Evolutionary conservation across 2,329 filamentous ascomycete species (phyloP).

Genomic region (Alternaria sp.): DNA sequence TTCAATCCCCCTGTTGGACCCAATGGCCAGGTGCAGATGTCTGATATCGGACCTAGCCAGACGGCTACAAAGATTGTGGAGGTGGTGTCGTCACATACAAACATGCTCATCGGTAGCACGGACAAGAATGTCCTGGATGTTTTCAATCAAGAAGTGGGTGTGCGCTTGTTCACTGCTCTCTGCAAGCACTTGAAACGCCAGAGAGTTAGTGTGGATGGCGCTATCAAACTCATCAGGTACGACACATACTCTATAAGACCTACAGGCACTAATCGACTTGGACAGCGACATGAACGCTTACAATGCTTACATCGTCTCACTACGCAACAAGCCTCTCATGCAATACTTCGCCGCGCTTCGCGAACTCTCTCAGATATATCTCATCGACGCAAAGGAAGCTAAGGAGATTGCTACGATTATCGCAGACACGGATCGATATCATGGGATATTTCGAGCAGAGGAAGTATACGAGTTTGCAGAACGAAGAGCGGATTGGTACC

Average conservation of each 20-base stretch:
- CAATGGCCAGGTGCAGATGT: conserved; percentile 45
- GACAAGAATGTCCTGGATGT: conserved; percentile 99
- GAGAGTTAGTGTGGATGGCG: conserved; percentile 86
- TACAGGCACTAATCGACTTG: neutral
- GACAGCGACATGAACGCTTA: conserved; percentile 92
- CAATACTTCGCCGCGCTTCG: conserved; percentile 91
- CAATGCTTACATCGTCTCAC: conserved; percentile 80
- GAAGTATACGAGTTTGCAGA: conserved; percentile 99
- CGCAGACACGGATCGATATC: conserved; percentile 87
- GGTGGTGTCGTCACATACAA: conserved; percentile 86
- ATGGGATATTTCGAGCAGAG: conserved; percentile 91
- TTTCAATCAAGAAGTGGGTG: conserved; percentile 96
- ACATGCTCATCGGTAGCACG: conserved; percentile 92
- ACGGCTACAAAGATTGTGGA: conserved; percentile 84
- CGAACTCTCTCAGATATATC: conserved; percentile 93
- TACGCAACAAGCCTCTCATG: conserved; percentile 83
- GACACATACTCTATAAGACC: conserved; percentile 10
- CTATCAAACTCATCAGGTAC: conserved; percentile 84
- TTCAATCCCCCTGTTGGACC: conserved; percentile 75
- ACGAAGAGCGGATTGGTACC: conserved; percentile 92
- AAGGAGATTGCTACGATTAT: conserved; percentile 97
- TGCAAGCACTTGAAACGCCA: conserved; percentile 99
- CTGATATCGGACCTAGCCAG: conserved; percentile 76
- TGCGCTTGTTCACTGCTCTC: conserved; percentile 87
- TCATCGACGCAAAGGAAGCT: conserved; percentile 85